Conservation (phyloP, 345 rosid genomes). For the Laguncularia racemosa region DNA sequence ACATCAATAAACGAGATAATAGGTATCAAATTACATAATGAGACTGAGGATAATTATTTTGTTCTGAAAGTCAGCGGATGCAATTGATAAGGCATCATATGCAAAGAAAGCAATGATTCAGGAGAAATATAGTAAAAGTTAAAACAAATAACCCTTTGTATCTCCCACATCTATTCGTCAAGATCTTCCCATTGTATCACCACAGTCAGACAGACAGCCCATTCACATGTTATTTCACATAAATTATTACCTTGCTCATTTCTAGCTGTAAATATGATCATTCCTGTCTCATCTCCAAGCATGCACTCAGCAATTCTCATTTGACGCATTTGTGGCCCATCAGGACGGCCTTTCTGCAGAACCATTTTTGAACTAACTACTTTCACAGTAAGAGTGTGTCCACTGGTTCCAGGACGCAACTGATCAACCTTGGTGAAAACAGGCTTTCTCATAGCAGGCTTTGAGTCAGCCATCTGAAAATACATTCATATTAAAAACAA, state of each 20-base stretch:
- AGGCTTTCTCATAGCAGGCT: slow-evolving; percentile 16
- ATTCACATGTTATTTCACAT: too few relatives aligned
- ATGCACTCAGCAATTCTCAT: slow-evolving; percentile 16
- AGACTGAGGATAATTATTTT: too few relatives aligned
- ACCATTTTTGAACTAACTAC: slow-evolving; percentile 16
- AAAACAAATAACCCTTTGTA: background rate
- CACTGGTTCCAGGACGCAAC: slow-evolving; percentile 19
- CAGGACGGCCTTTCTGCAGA: slow-evolving; percentile 19
- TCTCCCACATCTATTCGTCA: background rate
- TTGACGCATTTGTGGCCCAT: slow-evolving; percentile 14
- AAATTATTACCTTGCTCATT: slow-evolving; percentile 14
- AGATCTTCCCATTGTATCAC: background rate
- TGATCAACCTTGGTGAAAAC: slow-evolving; percentile 23
- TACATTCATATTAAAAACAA: background rate
- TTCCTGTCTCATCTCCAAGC: slow-evolving; percentile 19
- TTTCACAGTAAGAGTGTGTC: slow-evolving; percentile 17
- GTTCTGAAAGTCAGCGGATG: too few relatives aligned
- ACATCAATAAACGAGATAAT: too few relatives aligned
- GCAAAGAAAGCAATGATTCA: too few relatives aligned
- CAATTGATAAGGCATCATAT: too few relatives aligned
- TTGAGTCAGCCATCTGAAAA: slow-evolving; percentile 14
- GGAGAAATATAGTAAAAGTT: background rate
- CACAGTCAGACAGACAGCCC: too few relatives aligned
- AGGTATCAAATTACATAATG: too few relatives aligned
- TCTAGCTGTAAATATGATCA: slow-evolving; percentile 16